phyloP scores from a whole-genome alignment of 345 rosid genomes.

The Aquilaria sinensis region DNA sequence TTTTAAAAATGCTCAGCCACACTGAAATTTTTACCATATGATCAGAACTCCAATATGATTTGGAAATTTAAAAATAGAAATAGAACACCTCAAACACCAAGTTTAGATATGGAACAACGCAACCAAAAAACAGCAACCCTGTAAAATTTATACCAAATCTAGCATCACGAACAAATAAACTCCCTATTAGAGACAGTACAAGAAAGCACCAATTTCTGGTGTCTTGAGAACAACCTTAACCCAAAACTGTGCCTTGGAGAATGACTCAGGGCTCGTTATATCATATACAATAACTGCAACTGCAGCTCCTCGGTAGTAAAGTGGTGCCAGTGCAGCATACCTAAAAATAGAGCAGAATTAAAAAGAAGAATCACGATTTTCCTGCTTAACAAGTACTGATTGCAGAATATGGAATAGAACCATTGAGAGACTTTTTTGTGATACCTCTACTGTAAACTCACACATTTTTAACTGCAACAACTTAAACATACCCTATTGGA shows the following conservation, averaged over 20 bases:
- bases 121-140: background rate
- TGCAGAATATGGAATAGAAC: background rate
- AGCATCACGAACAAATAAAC: background rate
- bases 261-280: slow-evolving; percentile 91
- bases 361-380: background rate
- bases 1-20: no score
- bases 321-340: slow-evolving; percentile 97
- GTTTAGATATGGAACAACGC: background rate
- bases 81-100: background rate
- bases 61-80: no score
- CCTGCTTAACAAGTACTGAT: slow-evolving; percentile 2
- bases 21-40: no score
- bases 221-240: slow-evolving; percentile 57
- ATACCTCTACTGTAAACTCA: slow-evolving; percentile 14
- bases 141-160: background rate
- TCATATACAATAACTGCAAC: slow-evolving; percentile 94
- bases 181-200: background rate
- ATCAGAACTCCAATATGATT: no score
- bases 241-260: slow-evolving; percentile 93
- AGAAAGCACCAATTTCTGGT: background rate
- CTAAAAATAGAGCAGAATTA: slow-evolving; percentile 24
- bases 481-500: no score
- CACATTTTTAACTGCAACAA: no score
- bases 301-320: slow-evolving; percentile 95
- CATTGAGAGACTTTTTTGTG: slow-evolving; percentile 4